Evolutionary conservation across 108 stramenopile species (phyloP).

Genomic region (Nannochloropsis gaditana): DNA sequence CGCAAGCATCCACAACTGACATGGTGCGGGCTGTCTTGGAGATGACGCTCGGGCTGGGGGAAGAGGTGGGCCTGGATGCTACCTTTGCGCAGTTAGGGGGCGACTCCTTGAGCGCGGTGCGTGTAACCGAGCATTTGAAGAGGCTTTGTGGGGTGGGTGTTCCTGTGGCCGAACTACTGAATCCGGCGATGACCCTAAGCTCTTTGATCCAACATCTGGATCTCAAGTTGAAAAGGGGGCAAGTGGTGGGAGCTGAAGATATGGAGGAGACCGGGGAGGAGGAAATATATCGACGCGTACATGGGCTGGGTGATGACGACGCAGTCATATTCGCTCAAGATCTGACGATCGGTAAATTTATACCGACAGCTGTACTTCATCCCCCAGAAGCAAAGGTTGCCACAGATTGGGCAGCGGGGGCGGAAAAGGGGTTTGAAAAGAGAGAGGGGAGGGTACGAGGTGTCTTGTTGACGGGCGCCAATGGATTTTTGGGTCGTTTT

Average conservation of each 20-base stretch:
- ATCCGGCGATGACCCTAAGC: not conserved
- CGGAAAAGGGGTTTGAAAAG: constrained; percentile 5
- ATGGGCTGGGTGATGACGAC: not conserved
- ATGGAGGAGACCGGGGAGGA: not conserved
- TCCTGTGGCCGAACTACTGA: not conserved
- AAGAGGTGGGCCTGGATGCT: constrained; percentile 12
- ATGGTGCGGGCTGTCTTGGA: not conserved
- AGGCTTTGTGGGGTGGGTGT: not conserved
- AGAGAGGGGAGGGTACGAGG: not conserved
- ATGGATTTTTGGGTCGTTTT: not conserved
- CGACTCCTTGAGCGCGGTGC: not conserved
- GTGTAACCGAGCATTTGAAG: not conserved
- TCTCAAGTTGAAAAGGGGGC: not conserved
- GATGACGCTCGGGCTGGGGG: constrained; percentile 9
- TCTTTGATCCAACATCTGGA: not conserved
- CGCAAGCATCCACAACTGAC: not conserved
- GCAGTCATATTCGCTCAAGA: not conserved
- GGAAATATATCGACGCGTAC: not conserved
- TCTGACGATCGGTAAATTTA: not conserved
- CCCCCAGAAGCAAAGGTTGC: not conserved
- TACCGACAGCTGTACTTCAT: constrained; percentile 12
- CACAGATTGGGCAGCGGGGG: not conserved
- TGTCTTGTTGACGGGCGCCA: not conserved
- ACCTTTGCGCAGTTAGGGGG: constrained; percentile 5
- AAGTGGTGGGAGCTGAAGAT: not conserved